Conservation (phyloP, 441 rosid species). For the Rhodomyrtus psidioides region DNA sequence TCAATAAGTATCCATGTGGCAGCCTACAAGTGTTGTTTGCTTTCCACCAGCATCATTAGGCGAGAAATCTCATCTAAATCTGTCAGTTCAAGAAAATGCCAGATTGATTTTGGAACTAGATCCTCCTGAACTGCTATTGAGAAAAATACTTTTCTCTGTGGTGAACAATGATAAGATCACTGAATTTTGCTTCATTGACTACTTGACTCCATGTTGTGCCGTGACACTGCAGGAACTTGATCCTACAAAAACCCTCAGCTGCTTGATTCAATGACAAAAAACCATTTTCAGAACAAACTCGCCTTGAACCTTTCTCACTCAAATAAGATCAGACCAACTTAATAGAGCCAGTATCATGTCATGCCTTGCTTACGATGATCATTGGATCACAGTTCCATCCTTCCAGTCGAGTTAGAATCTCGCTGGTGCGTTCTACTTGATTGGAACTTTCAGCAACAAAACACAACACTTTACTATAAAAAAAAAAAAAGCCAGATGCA, state of each 20-base stretch:
- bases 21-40: neutral
- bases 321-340: neutral
- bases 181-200: neutral
- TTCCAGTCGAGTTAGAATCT: neutral
- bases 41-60: neutral
- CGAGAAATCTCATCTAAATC: neutral
- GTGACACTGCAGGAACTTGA: neutral
- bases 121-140: neutral
- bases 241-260: neutral
- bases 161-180: neutral
- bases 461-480: neutral
- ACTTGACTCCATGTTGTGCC: neutral
- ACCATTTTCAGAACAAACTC: neutral
- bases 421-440: neutral
- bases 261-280: neutral
- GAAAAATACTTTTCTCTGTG: neutral
- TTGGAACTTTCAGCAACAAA: neutral
- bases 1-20: neutral
- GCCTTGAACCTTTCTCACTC: neutral
- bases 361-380: neutral
- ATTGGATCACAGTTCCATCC: neutral
- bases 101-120: neutral
- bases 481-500: neutral
- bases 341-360: neutral
- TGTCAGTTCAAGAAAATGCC: neutral